Evolutionary conservation across 1,139 yeast genomes (phyloP), one percentile per base, ranked within the genome.

Genomic region (Protomyces macrosporus): DNA sequence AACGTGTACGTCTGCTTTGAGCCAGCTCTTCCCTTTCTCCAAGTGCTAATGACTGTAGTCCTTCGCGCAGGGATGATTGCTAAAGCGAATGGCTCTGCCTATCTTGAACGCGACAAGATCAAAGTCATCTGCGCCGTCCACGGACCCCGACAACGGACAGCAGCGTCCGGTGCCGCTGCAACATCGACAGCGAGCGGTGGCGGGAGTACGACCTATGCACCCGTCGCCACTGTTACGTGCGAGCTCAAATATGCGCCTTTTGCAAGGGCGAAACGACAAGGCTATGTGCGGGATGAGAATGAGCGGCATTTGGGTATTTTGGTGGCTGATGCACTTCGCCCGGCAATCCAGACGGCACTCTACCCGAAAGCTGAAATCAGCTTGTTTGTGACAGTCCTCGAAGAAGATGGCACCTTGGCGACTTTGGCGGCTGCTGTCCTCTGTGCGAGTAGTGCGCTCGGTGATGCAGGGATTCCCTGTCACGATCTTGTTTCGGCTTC

Each of bases 281-380:
- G 55, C 12, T 52, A 52, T 35, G 55, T 52, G n/a, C 16, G 42
- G 16, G 37, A 33, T 6, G n/a, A 33, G 9, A 36, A 23, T 16
- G 57, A 54, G 32, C 57, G 57, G 10, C 53, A 45, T 16, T 45
- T 53, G 37, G 52, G 45, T 9, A 16, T 12, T 4, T 23, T 23
- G 9, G 34, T 60, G 1, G 64, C 51, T n/a, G 40, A 45, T 12
- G 55, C 62, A 39, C 48, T 62, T 32, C 39, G 42, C 10, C 57
- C 61, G 4, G 42, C 53, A 36, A 62, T 62, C 3, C 32, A 48
- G 14, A 30, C 51, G 9, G 45, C 37, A n/a, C 42, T 37, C 36
- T 59, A 39, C 53, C 65, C 65, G 10, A 63, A 63, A 55, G 48
- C 60, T 30, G 60, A 60, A 23, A 59, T 63, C 35, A 59, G 53